phyloP scores from a whole-genome alignment of 2,329 filamentous ascomycete genomes.

The Arthroderma sp. region DNA sequence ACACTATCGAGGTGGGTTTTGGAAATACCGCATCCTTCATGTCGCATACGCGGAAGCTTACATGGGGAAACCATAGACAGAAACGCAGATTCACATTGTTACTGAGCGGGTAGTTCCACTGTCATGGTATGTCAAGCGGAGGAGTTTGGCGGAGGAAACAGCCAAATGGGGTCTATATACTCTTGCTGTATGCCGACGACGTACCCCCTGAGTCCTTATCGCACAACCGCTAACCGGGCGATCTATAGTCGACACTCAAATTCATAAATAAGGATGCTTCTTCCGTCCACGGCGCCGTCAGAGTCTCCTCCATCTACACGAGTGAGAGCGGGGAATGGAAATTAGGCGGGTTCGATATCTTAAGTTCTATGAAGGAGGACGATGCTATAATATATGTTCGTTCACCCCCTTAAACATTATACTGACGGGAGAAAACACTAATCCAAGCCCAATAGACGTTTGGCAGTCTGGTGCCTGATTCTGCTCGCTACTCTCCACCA shows the following conservation, averaged over 20 bases:
- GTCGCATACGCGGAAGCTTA: conserved; percentile 5
- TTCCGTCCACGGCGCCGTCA: conserved; percentile 79
- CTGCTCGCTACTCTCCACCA: conserved; percentile 70
- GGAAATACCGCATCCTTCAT: conserved; percentile 4
- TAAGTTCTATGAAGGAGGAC: conserved; percentile 93
- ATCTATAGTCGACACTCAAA: conserved; percentile 63
- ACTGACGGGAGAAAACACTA: conserved; percentile 5
- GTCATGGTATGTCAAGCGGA: conserved; percentile 78
- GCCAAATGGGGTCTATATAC: conserved; percentile 91
- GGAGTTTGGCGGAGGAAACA: conserved; percentile 78
- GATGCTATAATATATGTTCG: conserved; percentile 77
- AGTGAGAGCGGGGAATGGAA: conserved; percentile 98
- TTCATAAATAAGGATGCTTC: conserved; percentile 91
- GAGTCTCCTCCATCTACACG: conserved; percentile 77
- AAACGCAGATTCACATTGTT: conserved; percentile 89
- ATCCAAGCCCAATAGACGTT: conserved; percentile 47
- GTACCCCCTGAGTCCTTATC: background rate
- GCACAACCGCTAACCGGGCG: background rate
- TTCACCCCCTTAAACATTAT: conserved; percentile 3
- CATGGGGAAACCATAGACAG: conserved; percentile 46
- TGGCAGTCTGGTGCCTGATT: conserved; percentile 75
- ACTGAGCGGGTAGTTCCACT: conserved; percentile 81
- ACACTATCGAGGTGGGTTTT: conserved; percentile 69
- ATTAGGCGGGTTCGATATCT: conserved; percentile 78
- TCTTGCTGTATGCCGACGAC: conserved; percentile 49